Conservation (phyloP, 148 eudicot species). For the Spergularia bocconei region DNA sequence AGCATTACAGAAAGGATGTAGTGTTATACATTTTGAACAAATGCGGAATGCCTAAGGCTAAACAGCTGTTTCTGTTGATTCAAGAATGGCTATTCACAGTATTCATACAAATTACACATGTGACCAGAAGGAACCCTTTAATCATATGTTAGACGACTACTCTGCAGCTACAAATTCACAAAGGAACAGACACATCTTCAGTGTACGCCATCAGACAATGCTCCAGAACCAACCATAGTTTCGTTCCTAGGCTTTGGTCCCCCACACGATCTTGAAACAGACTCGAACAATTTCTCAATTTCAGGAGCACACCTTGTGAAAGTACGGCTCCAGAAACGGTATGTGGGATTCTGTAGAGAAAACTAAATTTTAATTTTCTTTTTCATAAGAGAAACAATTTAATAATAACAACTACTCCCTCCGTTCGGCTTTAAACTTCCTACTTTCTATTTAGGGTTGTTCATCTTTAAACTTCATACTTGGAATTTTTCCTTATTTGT, state of each 20-base stretch:
- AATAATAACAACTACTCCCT: neutral
- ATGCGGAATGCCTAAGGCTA: neutral
- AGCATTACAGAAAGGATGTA: neutral
- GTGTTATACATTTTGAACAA: neutral
- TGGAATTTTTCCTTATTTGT: too few relatives aligned
- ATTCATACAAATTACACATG: constrained; percentile 7
- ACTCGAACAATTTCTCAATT: constrained; percentile 85
- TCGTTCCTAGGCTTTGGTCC: constrained; percentile 88
- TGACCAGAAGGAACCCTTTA: neutral
- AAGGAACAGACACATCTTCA: neutral
- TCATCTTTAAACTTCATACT: too few relatives aligned
- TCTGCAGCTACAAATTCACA: constrained; percentile 1
- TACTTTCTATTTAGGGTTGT: too few relatives aligned
- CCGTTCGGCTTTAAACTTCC: too few relatives aligned
- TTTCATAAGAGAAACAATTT: neutral
- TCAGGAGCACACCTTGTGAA: constrained; percentile 95
- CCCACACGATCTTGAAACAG: constrained; percentile 88
- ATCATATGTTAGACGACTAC: constrained; percentile 5
- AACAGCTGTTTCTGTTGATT: neutral
- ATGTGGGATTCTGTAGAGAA: constrained; percentile 65
- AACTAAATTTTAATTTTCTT: neutral
- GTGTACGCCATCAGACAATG: constrained; percentile 50
- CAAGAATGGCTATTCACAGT: constrained; percentile 18
- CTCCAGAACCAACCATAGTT: constrained; percentile 58
- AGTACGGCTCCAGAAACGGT: constrained; percentile 79